phyloP scores from a whole-genome alignment of 495 filamentous ascomycete species.

The Xylaria sp. region DNA sequence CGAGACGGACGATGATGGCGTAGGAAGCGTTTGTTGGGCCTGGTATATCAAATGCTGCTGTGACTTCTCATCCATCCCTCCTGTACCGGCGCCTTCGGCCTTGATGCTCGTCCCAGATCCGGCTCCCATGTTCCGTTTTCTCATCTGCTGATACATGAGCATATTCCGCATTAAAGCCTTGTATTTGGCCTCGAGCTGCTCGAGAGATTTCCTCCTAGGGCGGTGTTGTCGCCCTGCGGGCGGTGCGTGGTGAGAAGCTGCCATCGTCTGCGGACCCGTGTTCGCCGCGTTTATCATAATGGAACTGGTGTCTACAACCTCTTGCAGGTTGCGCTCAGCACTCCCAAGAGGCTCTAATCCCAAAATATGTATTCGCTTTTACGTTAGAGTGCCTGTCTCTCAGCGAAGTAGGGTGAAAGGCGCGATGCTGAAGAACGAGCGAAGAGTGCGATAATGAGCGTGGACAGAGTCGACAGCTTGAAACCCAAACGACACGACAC shows the following conservation, averaged over 20 bases:
- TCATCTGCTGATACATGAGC: constrained; percentile 26
- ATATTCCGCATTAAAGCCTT: constrained; percentile 30
- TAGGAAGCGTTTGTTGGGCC: constrained; percentile 21
- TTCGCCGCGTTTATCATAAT: constrained; percentile 20
- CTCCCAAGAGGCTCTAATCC: not conserved
- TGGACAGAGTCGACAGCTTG: not conserved
- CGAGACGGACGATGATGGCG: constrained; percentile 21
- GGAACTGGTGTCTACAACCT: not conserved
- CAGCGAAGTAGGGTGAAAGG: not conserved
- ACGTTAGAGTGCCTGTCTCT: constrained; percentile 6
- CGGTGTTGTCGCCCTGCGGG: constrained; percentile 19
- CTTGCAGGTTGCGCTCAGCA: not conserved
- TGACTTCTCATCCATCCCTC: constrained; percentile 11
- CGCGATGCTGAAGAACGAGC: not conserved
- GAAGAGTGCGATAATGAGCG: constrained; percentile 5
- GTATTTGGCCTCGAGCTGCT: constrained; percentile 31
- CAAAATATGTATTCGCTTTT: not conserved
- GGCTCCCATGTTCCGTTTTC: constrained; percentile 6
- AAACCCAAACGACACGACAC: not conserved
- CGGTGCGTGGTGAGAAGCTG: constrained; percentile 16
- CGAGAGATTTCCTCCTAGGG: constrained; percentile 28
- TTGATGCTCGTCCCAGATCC: constrained; percentile 10
- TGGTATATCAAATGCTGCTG: constrained; percentile 24
- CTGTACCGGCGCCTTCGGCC: constrained; percentile 1
- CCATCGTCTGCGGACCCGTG: constrained; percentile 21